phyloP scores from a whole-genome alignment of 495 filamentous ascomycete genomes.

The Melanomma pulvis-pyrius region DNA sequence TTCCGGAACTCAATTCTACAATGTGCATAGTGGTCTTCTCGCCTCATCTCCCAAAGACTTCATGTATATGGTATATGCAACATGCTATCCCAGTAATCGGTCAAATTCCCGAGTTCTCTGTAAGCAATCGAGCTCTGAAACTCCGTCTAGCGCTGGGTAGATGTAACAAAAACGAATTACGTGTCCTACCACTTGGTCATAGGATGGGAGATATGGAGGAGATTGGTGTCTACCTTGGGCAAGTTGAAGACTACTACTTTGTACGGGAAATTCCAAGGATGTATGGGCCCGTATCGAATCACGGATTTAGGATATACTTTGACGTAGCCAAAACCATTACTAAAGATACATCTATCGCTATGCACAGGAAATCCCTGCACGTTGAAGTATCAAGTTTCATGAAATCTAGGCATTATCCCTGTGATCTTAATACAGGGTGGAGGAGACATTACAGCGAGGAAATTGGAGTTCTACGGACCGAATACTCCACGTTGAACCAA shows the following conservation, averaged over 20 bases:
- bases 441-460: no score
- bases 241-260: neutral
- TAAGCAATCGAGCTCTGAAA: neutral
- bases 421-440: no score
- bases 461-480: no score
- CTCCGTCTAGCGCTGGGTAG: neutral
- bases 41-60: neutral
- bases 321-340: no score
- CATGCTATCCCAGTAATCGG: neutral
- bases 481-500: no score
- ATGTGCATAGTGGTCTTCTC: neutral
- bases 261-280: neutral
- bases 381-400: no score
- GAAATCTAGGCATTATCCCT: no score
- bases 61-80: neutral
- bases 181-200: neutral
- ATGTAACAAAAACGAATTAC: neutral
- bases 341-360: no score
- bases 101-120: neutral
- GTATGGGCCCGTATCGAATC: neutral
- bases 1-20: neutral
- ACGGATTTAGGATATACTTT: neutral
- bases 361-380: no score
- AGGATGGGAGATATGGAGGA: neutral
- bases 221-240: neutral